Percentiles rank a stretch among this genome's conserved stretches.
Evolutionary conservation across 1,284 basidiomycete species (phyloP).

Genomic region (Puccinia horiana): DNA sequence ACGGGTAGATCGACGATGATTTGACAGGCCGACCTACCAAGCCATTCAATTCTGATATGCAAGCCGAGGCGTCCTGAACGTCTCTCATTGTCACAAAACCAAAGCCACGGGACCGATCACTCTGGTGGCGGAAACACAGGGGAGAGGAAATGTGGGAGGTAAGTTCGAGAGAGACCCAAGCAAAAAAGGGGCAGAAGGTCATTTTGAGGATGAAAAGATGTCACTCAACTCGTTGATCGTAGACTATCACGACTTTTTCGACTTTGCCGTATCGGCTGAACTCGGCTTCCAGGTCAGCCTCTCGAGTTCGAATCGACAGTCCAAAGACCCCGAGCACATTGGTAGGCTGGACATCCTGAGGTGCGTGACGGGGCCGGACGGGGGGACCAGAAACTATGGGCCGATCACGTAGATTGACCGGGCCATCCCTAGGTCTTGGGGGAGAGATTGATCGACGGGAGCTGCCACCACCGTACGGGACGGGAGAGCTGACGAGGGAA

Average conservation of each 20-base stretch:
- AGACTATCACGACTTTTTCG: slow-evolving; percentile 96
- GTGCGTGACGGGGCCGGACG: slow-evolving; percentile 33
- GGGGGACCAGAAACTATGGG: slow-evolving; percentile 28
- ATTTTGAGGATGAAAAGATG: slow-evolving; percentile 15
- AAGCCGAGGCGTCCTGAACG: slow-evolving; percentile 79
- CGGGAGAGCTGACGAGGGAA: slow-evolving; percentile 32
- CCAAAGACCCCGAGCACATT: slow-evolving; percentile 94
- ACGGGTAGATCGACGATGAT: not conserved
- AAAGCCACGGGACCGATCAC: slow-evolving; percentile 93
- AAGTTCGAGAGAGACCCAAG: not conserved
- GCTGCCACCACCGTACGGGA: slow-evolving; percentile 40
- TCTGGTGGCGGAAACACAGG: slow-evolving; percentile 62
- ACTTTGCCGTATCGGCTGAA: slow-evolving; percentile 85
- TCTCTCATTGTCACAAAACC: slow-evolving; percentile 93
- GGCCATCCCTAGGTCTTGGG: slow-evolving; percentile 37
- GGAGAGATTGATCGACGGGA: slow-evolving; percentile 44
- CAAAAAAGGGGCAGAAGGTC: slow-evolving; percentile 2
- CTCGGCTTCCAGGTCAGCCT: slow-evolving; percentile 90
- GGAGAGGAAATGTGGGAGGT: not conserved
- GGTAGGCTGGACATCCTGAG: slow-evolving; percentile 68
- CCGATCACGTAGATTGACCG: slow-evolving; percentile 50
- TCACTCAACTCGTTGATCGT: slow-evolving; percentile 77
- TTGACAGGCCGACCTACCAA: slow-evolving; percentile 65
- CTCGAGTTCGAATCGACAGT: slow-evolving; percentile 87
- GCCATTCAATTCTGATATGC: slow-evolving; percentile 89